A percentile compares a stretch with the other conserved stretches of the same genome.
phyloP scores from a whole-genome alignment of 257 asterid species.

The Capsicum pubescens region DNA sequence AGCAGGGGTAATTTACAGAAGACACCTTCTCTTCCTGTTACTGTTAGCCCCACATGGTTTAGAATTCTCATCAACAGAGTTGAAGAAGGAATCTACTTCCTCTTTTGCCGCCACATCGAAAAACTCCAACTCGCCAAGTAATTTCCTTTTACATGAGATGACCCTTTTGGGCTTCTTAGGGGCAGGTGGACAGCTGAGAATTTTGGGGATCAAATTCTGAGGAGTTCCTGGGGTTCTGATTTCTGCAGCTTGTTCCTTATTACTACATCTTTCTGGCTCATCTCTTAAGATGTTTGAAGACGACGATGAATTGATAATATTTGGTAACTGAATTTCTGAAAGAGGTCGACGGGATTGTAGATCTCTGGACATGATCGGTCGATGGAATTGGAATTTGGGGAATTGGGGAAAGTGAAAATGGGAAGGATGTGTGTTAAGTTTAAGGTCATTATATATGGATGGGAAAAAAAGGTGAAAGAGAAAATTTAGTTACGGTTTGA shows the following conservation, averaged over 20 bases:
- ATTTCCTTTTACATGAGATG: constrained; percentile 55
- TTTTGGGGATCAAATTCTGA: constrained; percentile 50
- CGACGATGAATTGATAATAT: constrained; percentile 23
- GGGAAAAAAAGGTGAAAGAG: neutral
- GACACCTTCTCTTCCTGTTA: constrained; percentile 48
- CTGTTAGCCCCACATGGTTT: neutral
- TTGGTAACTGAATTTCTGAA: constrained; percentile 38
- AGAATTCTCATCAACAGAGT: constrained; percentile 30
- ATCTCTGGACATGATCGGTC: constrained; percentile 52
- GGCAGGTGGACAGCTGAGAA: constrained; percentile 60
- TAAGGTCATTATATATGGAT: neutral
- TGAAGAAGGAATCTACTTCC: constrained; percentile 57
- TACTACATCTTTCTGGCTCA: constrained; percentile 17
- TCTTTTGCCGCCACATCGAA: constrained; percentile 47
- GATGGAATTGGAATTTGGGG: neutral
- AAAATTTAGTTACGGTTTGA: neutral
- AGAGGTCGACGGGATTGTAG: constrained; percentile 41
- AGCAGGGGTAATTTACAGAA: constrained; percentile 12
- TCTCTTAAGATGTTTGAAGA: neutral
- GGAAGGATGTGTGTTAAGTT: neutral
- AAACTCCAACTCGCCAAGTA: constrained; percentile 42
- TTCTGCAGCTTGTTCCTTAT: constrained; percentile 26
- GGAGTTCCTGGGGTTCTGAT: constrained; percentile 60
- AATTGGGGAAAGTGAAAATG: neutral
- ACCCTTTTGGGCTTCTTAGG: constrained; percentile 56